A percentile compares a stretch with the other conserved stretches of the same genome.
Conservation (phyloP, 2,329 filamentous ascomycete species). For the Alternaria burnsii region DNA sequence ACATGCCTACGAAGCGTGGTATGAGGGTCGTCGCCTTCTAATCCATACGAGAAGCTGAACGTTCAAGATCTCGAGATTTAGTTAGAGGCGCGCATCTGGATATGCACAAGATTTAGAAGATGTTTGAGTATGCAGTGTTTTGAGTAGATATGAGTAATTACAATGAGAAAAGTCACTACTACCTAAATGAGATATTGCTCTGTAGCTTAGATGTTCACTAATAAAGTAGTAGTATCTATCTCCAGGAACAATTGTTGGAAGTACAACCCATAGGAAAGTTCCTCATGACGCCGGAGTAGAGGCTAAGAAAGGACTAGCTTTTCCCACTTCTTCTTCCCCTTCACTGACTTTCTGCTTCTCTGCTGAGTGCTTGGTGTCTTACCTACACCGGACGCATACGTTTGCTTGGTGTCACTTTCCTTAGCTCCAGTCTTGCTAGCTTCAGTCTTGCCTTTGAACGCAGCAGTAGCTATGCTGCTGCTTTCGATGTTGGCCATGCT, state of each 20-base stretch:
- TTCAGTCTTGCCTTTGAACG: no score
- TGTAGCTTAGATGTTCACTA: no score
- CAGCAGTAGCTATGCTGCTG: no score
- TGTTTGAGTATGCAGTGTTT: neutral
- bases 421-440: no score
- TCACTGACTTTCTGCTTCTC: neutral
- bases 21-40: slow-evolving; percentile 13
- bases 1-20: slow-evolving; percentile 9
- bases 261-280: neutral
- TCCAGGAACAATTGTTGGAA: no score
- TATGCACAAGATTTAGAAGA: neutral
- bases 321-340: neutral
- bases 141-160: neutral
- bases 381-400: no score
- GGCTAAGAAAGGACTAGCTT: neutral
- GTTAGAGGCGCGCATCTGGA: neutral
- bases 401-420: no score
- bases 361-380: neutral
- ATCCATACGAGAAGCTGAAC: neutral
- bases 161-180: no score
- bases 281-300: neutral
- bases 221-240: no score
- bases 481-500: no score
- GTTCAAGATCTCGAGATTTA: neutral
- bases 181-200: neutral